Evolutionary conservation across 148 eudicot genomes (phyloP), one percentile per base, ranked within the genome.

Genomic region (Rhododendron kiyosumense): DNA sequence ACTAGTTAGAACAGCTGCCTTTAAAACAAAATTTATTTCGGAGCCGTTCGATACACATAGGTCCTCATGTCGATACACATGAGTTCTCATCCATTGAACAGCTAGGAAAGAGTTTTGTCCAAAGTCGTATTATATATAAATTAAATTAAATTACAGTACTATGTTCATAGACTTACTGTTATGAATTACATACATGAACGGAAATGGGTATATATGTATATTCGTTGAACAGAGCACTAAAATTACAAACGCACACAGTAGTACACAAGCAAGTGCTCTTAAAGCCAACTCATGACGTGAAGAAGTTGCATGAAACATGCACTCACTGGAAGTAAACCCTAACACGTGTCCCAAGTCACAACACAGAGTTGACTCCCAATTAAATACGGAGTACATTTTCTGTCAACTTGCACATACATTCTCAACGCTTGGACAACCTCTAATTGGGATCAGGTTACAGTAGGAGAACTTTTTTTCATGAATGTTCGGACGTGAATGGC

Each of bases 231-330:
- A 67, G 1, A 26, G 73, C 73, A 67, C 34, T 67, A 0, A 67
- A 67, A n/a, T 67, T n/a, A n/a, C 15, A 26, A 67, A 67, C 0
- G 17, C 34, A 26, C 32, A 26, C 11, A 48, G 2, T 46, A 14
- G 61, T 17, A 15, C 63, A 28, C 43, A 30, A 52, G 12, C 32
- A 46, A 78, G 65, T 49, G 83, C 83, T 26, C 41, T 51, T 28
- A 79, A 28, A 79, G 59, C 82, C 82, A 22, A 22, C 51, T 28
- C 10, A 78, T 78, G 81, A 46, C 59, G 38, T 80, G 65, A 57
- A 52, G 65, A 51, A 14, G 26, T 32, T 80, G 83, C 65, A 52
- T 80, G 83, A 1, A 24, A 20, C 83, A 80, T 80, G 83, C 83
- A 80, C 0, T 80, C 38, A 80, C 2, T 1, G 54, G 82, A 28